These are phyloP conservation scores for Pueraria montana DNA, from an alignment of 306 rosid genomes.

Conservation along the genomic window DNA sequence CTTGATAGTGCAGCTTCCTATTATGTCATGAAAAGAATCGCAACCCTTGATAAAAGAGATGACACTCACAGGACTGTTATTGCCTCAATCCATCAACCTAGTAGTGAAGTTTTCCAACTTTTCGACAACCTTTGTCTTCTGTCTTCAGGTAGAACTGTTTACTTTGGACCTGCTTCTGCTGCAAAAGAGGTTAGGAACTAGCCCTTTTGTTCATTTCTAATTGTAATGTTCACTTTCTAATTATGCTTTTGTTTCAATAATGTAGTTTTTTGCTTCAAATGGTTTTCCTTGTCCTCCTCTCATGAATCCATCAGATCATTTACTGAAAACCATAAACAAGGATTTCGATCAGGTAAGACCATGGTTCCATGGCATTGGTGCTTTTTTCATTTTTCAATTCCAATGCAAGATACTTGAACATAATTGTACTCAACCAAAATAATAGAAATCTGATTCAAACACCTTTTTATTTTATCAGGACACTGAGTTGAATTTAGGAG, in stretches of 20 bases:
- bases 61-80: slow-evolving; percentile 57
- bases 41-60: slow-evolving; percentile 48
- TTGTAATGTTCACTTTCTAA: background rate
- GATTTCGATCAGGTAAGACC: slow-evolving; percentile 69
- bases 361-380: background rate
- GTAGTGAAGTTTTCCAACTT: slow-evolving; percentile 75
- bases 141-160: slow-evolving; percentile 68
- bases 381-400: background rate
- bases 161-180: slow-evolving; percentile 76
- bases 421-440: background rate
- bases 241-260: background rate
- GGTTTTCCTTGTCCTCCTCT: slow-evolving; percentile 78
- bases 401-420: background rate
- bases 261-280: slow-evolving; percentile 72
- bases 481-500: slow-evolving; percentile 36
- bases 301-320: slow-evolving; percentile 82
- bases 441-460: background rate
- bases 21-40: slow-evolving; percentile 75
- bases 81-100: slow-evolving; percentile 83
- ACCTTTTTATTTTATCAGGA: slow-evolving; percentile 45
- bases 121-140: slow-evolving; percentile 75
- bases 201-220: background rate
- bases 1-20: slow-evolving; percentile 86
- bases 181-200: slow-evolving; percentile 61
- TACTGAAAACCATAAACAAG: slow-evolving; percentile 77